phyloP scores from a whole-genome alignment of 257 asterid species.

The Coffea eugenioides region DNA sequence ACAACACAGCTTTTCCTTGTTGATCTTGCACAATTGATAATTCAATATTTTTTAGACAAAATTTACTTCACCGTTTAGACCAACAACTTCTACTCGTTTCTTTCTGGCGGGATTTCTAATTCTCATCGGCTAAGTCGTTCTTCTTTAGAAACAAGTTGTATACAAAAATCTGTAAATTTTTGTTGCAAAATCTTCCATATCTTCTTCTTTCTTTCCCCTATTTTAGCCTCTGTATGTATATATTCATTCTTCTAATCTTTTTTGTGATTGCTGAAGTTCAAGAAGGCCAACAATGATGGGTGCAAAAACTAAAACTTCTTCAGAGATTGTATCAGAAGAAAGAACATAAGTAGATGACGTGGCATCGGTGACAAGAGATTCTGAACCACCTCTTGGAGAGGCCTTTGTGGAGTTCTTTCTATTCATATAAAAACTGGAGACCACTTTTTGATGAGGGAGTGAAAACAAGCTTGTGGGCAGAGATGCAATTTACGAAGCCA shows the following conservation, averaged over 20 bases:
- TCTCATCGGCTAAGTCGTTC: too few species aligned
- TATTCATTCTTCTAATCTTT: neutral
- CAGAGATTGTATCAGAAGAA: conserved; percentile 19
- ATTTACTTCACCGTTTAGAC: too few species aligned
- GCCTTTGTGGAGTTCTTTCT: conserved; percentile 46
- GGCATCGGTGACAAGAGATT: conserved; percentile 37
- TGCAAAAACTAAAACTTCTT: conserved; percentile 31
- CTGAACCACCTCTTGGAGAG: conserved; percentile 54
- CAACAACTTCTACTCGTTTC: too few species aligned
- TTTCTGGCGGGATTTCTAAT: too few species aligned
- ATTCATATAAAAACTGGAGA: conserved; percentile 51
- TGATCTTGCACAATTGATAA: too few species aligned
- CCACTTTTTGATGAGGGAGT: conserved; percentile 60
- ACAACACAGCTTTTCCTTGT: neutral
- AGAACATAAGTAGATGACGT: conserved; percentile 28
- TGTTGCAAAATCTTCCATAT: too few species aligned
- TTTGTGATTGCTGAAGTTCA: neutral
- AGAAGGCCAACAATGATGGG: neutral
- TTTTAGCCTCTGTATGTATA: neutral
- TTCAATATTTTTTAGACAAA: neutral
- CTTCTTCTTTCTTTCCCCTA: neutral
- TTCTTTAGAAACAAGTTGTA: too few species aligned
- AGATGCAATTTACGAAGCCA: conserved; percentile 54
- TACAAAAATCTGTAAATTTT: too few species aligned
- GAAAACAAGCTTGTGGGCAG: conserved; percentile 25